Evolutionary conservation across 768 basidiomycete genomes (phyloP).

Genomic region (Boletus pseudopeckii): DNA sequence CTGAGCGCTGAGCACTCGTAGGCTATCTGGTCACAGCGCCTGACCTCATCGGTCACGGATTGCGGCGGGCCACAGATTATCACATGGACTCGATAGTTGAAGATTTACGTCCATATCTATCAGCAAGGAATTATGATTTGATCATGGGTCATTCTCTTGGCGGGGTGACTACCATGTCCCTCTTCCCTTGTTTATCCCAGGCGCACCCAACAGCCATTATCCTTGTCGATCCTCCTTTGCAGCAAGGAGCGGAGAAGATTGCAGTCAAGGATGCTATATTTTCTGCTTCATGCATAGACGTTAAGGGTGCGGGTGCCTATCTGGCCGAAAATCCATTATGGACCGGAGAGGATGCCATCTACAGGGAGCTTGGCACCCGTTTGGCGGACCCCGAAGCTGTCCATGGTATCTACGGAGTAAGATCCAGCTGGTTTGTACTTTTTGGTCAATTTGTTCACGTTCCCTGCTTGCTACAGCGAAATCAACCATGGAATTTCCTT

Average conservation of each 20-base stretch:
- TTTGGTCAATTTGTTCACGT: background rate
- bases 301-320: background rate
- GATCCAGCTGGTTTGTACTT: background rate
- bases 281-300: background rate
- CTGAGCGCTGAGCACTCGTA: constrained; percentile 1
- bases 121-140: constrained; percentile 9
- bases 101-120: constrained; percentile 14
- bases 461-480: constrained; percentile 6
- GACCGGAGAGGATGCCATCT: background rate
- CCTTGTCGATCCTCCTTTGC: background rate
- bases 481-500: constrained; percentile 16
- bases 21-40: constrained; percentile 22
- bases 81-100: constrained; percentile 4
- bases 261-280: background rate
- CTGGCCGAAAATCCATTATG: background rate
- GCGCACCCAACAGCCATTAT: background rate
- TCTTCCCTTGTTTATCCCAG: constrained; percentile 5
- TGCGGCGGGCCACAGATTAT: background rate
- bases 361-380: background rate
- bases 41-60: constrained; percentile 7
- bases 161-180: constrained; percentile 8
- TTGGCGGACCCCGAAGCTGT: background rate
- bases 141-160: constrained; percentile 21
- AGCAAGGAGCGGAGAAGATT: background rate
- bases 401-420: background rate